A percentile compares a stretch with the other conserved stretches of the same genome.
Evolutionary conservation across 768 basidiomycete species (phyloP).

Genomic region (Xerocomus potaroensis): DNA sequence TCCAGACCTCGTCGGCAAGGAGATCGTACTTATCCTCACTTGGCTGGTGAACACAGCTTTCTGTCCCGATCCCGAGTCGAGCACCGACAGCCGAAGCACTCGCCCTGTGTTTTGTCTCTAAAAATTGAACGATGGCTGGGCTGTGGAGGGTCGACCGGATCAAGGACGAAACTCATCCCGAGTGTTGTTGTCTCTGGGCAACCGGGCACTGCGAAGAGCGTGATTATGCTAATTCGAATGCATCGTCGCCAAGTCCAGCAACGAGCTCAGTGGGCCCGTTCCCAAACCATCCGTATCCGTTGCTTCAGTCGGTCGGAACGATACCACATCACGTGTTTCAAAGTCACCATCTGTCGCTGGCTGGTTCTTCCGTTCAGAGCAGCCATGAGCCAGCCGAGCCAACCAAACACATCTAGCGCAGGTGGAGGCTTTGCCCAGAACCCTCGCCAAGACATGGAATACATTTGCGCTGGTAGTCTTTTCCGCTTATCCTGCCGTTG

Average conservation of each 20-base stretch:
- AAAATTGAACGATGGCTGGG: too few relatives aligned
- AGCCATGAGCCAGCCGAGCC: conserved; percentile 38
- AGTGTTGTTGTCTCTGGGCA: conserved; percentile 11
- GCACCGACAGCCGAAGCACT: too few relatives aligned
- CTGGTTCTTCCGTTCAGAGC: background rate
- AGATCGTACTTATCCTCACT: too few relatives aligned
- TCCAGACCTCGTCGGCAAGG: conserved; percentile 64
- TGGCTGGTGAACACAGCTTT: conserved; percentile 18
- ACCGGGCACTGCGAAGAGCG: conserved; percentile 4
- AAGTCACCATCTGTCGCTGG: too few relatives aligned
- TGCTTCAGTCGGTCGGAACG: too few relatives aligned
- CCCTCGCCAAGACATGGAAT: conserved; percentile 70
- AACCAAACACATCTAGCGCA: conserved; percentile 31
- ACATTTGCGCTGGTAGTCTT: conserved; percentile 74
- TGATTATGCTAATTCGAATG: conserved; percentile 8
- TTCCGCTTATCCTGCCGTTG: conserved; percentile 1
- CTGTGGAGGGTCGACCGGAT: too few relatives aligned
- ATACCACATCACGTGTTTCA: conserved; percentile 16
- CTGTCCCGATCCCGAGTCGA: conserved; percentile 15
- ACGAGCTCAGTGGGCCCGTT: too few relatives aligned
- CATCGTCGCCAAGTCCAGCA: conserved; percentile 10
- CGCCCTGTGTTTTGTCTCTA: too few relatives aligned
- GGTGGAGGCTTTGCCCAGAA: conserved; percentile 33
- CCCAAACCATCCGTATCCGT: too few relatives aligned
- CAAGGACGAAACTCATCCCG: too few relatives aligned